Evolutionary conservation across 2,329 filamentous ascomycete species (phyloP).

Genomic region (Stachybotrys elegans): DNA sequence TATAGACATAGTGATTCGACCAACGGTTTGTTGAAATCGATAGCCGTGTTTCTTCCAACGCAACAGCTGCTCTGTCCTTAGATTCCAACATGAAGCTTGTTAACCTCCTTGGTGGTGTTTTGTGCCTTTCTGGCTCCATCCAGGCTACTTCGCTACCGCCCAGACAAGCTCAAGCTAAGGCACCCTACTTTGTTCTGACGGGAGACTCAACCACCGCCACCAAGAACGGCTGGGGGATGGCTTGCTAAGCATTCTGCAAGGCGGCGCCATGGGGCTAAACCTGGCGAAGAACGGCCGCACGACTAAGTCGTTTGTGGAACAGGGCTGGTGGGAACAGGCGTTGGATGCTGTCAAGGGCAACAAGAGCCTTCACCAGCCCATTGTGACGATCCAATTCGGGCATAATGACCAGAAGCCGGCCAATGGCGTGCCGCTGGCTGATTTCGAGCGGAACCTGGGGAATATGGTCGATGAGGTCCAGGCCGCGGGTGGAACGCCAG

Average conservation of each 20-base stretch:
- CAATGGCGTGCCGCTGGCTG: conserved; percentile 36
- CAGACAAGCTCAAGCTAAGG: conserved; percentile 14
- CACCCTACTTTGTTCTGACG: conserved; percentile 38
- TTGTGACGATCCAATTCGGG: conserved; percentile 42
- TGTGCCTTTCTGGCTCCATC: too few species aligned
- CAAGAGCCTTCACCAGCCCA: conserved; percentile 22
- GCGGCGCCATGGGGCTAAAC: conserved; percentile 46
- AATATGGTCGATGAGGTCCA: conserved; percentile 36
- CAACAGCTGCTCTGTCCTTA: too few species aligned
- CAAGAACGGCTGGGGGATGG: conserved; percentile 51
- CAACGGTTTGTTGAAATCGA: too few species aligned
- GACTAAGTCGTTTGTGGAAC: conserved; percentile 45
- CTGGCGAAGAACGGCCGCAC: conserved; percentile 50
- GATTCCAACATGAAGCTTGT: too few species aligned
- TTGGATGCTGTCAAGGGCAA: conserved; percentile 34
- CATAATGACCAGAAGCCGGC: conserved; percentile 54
- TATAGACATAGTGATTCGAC: too few species aligned
- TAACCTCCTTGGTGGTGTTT: too few species aligned
- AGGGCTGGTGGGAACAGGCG: conserved; percentile 46
- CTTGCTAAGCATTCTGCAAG: conserved; percentile 43
- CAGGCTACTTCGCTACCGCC: too few species aligned
- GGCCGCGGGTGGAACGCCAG: conserved; percentile 34
- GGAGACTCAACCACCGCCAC: conserved; percentile 43
- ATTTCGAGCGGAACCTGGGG: conserved; percentile 46
- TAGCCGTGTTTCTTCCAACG: too few species aligned